Evolutionary conservation across 2,329 filamentous ascomycete species (phyloP), one percentile per base, ranked within the genome.

Genomic region (Bipolaris cookei): DNA sequence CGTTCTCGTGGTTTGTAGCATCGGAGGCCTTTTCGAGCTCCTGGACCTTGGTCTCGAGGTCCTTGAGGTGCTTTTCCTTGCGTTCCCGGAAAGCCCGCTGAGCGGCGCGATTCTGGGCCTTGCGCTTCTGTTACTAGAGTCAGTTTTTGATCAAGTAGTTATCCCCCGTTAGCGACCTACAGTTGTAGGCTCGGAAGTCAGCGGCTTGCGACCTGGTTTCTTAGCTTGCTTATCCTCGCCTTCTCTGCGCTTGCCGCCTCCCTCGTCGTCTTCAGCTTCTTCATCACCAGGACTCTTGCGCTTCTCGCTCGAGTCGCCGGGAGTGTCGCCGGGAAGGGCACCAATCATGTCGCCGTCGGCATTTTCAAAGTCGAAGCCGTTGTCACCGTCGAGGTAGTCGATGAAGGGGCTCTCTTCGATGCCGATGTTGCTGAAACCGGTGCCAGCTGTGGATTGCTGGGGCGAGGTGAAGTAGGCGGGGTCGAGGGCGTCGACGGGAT

Each of bases 171-270:
- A 45, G 38, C 39, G 45, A 86, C 93, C 82, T 88, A 98, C 94
- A 66, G 93, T 95, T 67, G 91, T 98, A 21, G 95, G 95, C 77
- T 98, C 95, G 20, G 91, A 96, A 45, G 92, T 98, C 70, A 98
- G 83, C 18, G 94, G 95, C 82, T 99, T 99, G 62, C 95, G 87
- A 48, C 95, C 95, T 4, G 95, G 94, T 80, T 98, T 99, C 86
- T 98, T 98, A 21, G 91, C 87, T 41, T 88, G 83, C 79, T 95
- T 97, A 42, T 93, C 91, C 54, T 92, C 88, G 56, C 89, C 87
- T 77, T 96, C 92, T 58, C 90, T 86, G 63, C 92, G 86, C 81
- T 93, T 95, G 56, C 87, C 86, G 64, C 86, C 86, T 42, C 76
- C 90, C 5, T 90, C 89, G 1, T 87, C 80, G 11, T 90, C 75